phyloP scores from a whole-genome alignment of 148 eudicot genomes.

The Chenopodium quinoa region DNA sequence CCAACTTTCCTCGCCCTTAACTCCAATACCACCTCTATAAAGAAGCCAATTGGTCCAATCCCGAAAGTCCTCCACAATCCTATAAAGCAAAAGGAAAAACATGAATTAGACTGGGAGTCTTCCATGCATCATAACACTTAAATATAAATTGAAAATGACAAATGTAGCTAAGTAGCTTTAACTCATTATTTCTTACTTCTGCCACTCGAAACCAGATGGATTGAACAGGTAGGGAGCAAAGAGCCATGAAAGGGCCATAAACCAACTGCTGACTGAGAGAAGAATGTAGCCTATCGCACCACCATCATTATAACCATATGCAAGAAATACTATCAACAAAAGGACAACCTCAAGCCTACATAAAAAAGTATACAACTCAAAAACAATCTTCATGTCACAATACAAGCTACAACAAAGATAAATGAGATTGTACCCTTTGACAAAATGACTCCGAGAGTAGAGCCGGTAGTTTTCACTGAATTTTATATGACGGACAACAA shows the following conservation, averaged over 20 bases:
- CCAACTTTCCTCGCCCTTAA: slow-evolving; percentile 98
- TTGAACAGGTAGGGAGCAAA: slow-evolving; percentile 96
- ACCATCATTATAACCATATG: slow-evolving; percentile 70
- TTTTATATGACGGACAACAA: slow-evolving; percentile 93
- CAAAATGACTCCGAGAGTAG: slow-evolving; percentile 97
- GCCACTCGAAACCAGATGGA: slow-evolving; percentile 99
- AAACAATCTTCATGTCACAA: background rate
- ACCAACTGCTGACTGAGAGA: slow-evolving; percentile 92
- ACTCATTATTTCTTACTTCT: slow-evolving; percentile 59
- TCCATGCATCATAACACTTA: background rate
- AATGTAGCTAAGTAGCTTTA: background rate
- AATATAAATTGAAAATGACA: background rate
- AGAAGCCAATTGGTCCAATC: slow-evolving; percentile 99
- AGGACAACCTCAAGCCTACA: slow-evolving; percentile 89
- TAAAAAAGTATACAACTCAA: slow-evolving; percentile 4
- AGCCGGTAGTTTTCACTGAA: slow-evolving; percentile 98
- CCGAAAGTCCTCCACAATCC: slow-evolving; percentile 92
- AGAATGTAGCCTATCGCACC: slow-evolving; percentile 78
- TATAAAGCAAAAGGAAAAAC: slow-evolving; percentile 21
- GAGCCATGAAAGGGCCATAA: slow-evolving; percentile 93
- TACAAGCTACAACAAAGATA: slow-evolving; percentile 21
- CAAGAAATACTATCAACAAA: slow-evolving; percentile 71
- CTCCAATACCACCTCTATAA: slow-evolving; percentile 97
- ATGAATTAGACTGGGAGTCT: background rate
- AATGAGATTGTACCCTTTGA: slow-evolving; percentile 65